Evolutionary conservation across 495 filamentous ascomycete genomes (phyloP).

Genomic region (Clavariopsis aquatica): DNA sequence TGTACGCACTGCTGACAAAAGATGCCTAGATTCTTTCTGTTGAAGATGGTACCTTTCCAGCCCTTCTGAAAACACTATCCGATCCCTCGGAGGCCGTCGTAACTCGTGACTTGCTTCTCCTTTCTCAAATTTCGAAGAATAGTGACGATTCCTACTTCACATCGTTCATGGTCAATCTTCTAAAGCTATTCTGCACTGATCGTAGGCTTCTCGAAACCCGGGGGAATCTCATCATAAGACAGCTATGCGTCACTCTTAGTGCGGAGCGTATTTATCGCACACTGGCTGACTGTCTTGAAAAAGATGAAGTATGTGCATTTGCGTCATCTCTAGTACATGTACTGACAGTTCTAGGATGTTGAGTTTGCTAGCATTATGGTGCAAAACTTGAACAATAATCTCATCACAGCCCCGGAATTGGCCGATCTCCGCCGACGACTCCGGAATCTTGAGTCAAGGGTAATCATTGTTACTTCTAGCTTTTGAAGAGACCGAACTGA

Average conservation of each 20-base stretch:
- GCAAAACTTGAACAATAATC: slow-evolving; percentile 97
- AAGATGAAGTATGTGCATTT: slow-evolving; percentile 67
- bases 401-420: slow-evolving; percentile 95
- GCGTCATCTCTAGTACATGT: neutral
- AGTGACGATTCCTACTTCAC: slow-evolving; percentile 97
- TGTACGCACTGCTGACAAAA: neutral
- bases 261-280: slow-evolving; percentile 96
- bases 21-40: slow-evolving; percentile 64
- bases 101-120: slow-evolving; percentile 87
- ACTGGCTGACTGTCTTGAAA: slow-evolving; percentile 93
- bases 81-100: slow-evolving; percentile 96
- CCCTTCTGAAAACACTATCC: slow-evolving; percentile 91
- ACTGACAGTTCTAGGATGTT: slow-evolving; percentile 60
- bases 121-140: slow-evolving; percentile 93
- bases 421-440: slow-evolving; percentile 87
- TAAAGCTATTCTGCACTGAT: slow-evolving; percentile 95
- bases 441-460: slow-evolving; percentile 84
- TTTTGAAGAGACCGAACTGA: slow-evolving; percentile 31
- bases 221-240: slow-evolving; percentile 94
- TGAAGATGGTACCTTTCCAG: slow-evolving; percentile 96
- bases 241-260: slow-evolving; percentile 88
- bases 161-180: slow-evolving; percentile 94
- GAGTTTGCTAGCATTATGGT: slow-evolving; percentile 99
- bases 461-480: slow-evolving; percentile 38
- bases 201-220: slow-evolving; percentile 85